A percentile compares a stretch with the other conserved stretches of the same genome.
These are phyloP conservation scores for Sequoia sempervirens DNA, from an alignment of 75 land plant genomes.

Conservation along the genomic window DNA sequence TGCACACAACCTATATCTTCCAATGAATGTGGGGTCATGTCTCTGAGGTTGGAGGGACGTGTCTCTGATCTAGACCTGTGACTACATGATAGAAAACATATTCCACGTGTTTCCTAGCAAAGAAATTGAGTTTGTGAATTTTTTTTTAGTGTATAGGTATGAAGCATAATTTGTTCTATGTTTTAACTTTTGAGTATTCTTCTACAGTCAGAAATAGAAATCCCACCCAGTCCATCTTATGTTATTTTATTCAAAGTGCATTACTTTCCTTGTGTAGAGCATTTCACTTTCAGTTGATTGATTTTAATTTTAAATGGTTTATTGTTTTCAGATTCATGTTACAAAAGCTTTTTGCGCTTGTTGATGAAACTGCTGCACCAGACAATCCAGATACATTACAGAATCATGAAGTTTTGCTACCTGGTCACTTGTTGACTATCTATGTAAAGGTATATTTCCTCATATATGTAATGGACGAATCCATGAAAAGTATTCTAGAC, in stretches of 20 bases:
- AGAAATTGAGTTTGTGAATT: background rate
- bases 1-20: no score
- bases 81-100: background rate
- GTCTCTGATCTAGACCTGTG: no score
- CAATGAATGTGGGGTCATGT: no score
- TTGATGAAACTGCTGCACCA: conserved; percentile 79
- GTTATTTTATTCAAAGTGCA: background rate
- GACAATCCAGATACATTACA: conserved; percentile 94
- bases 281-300: background rate
- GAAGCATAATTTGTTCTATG: background rate
- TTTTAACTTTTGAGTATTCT: background rate
- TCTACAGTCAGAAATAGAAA: background rate
- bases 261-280: background rate
- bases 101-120: background rate
- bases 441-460: conserved; percentile 61
- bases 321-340: conserved; percentile 66
- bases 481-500: background rate
- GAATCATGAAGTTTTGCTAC: conserved; percentile 84
- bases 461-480: background rate
- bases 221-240: background rate
- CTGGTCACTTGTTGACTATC: conserved; percentile 83
- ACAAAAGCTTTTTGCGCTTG: conserved; percentile 95
- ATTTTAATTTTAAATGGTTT: background rate
- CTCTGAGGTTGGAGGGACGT: no score
- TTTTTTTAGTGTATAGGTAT: background rate